phyloP scores from a whole-genome alignment of 75 land plant genomes.

The Pinus albicaulis region DNA sequence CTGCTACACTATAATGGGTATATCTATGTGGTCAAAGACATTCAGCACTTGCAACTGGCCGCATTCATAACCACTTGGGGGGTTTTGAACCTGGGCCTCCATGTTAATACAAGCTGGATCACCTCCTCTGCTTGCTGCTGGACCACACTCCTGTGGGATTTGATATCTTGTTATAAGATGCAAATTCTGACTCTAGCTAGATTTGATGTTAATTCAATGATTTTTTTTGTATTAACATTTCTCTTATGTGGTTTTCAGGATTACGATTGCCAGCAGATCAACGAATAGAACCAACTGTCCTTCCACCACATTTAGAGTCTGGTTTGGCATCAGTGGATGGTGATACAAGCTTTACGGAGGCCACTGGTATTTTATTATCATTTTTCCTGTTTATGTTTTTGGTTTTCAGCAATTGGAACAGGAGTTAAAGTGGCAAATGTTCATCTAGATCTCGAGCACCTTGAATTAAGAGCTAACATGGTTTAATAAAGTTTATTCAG shows the following conservation, averaged over 20 bases:
- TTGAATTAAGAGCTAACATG: too few species aligned
- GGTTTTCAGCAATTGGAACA: neutral
- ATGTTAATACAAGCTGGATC: too few species aligned
- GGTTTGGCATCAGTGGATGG: conserved; percentile 52
- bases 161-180: neutral
- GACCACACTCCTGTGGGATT: too few species aligned
- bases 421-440: neutral
- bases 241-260: conserved; percentile 32
- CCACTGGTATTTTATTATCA: conserved; percentile 29
- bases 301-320: conserved; percentile 76
- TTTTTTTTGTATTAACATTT: neutral
- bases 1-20: too few species aligned
- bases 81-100: too few species aligned
- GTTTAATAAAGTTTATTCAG: too few species aligned
- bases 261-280: conserved; percentile 71
- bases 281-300: conserved; percentile 51
- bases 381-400: neutral
- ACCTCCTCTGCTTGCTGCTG: too few species aligned
- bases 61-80: too few species aligned
- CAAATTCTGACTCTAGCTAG: neutral
- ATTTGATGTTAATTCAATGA: neutral
- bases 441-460: too few species aligned
- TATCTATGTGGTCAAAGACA: too few species aligned
- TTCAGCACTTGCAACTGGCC: too few species aligned
- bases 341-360: conserved; percentile 33